Conservation (phyloP, 108 stramenopile species). For the Aurantiochytrium sp. region DNA sequence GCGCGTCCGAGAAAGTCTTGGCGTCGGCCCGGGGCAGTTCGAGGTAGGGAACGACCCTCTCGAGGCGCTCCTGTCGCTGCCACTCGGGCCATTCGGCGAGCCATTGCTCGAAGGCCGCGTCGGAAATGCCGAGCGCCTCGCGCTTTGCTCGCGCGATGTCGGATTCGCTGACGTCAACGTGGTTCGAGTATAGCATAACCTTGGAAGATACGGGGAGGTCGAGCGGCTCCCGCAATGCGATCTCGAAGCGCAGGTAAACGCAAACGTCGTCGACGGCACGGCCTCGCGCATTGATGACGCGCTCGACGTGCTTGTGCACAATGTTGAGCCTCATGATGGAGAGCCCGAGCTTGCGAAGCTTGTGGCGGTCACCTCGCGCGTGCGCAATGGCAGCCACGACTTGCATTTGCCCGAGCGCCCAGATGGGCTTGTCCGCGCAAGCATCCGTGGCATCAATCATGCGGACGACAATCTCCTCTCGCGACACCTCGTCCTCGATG, state of each 20-base stretch:
- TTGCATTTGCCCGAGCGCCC: neutral
- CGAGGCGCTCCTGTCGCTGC: neutral
- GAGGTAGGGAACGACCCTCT: neutral
- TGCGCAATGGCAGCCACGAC: neutral
- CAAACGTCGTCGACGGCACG: neutral
- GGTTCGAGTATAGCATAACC: neutral
- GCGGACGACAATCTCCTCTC: neutral
- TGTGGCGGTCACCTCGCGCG: neutral
- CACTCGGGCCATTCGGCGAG: neutral
- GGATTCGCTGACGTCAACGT: neutral
- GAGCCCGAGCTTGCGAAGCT: neutral
- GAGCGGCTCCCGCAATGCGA: neutral
- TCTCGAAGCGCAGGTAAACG: neutral
- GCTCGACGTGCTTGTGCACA: neutral
- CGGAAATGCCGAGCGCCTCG: neutral
- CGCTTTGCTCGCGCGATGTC: neutral
- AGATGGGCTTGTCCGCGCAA: constrained; percentile 15
- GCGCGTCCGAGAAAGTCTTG: neutral
- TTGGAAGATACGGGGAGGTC: neutral
- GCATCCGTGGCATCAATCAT: neutral
- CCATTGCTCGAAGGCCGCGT: neutral
- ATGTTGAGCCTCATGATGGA: neutral
- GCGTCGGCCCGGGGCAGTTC: neutral
- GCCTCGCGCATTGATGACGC: neutral
- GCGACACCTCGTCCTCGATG: neutral